Base-by-base conservation (phyloP, 2,329 filamentous ascomycete genomes). In the Talaromyces sp. region DNA sequence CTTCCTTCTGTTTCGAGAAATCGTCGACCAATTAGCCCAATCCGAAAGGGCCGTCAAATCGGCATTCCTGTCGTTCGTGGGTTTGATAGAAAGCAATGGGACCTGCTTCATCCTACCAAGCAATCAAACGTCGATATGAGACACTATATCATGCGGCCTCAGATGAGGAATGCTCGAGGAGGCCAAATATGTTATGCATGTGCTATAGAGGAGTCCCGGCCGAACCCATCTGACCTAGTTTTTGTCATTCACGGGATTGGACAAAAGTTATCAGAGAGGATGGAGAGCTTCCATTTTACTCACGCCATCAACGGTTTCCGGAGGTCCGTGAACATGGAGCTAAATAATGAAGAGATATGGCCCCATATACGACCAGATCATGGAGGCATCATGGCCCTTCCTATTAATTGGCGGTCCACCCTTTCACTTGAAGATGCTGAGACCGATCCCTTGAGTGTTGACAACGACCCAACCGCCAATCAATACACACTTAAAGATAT, bases 251-350 rank as follows among this genome's bases (percentile, higher is more conserved):
- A 99, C 69, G 94, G 94, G 1, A 97, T 99, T 64, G 94, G 94
- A 0, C 94, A 99, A 73, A 97, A 99, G 72, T 83, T 97, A 55
- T 95, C 92, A 0, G 92, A 99, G 72, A 83, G 92, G 12, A 91
- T 97, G 62, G 93, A 97, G 74, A 96, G 91, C 67, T 99, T 92
- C 68, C 91, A 97, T 73, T 99, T 99, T 68, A 99, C 94, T 0
- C 93, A 97, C 72, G 90, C 92, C 5, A 93, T 97, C 71, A 97
- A 96, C 69, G 85, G 88, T 0, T 94, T 99, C 66, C 86, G 94
- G 12, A 84, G 92, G 61, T 87, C 91, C 21, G 84, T 97, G 60
- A 96, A 96, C 65, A 80, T 92, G 55, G 92, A 99, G 70, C 81
- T 96, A 43, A 84, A 85, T 31, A 90, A 83, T 35, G 85, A 89